Evolutionary conservation across 495 filamentous ascomycete genomes (phyloP), one percentile per base, ranked within the genome.

Genomic region (Neurospora tetraspora): DNA sequence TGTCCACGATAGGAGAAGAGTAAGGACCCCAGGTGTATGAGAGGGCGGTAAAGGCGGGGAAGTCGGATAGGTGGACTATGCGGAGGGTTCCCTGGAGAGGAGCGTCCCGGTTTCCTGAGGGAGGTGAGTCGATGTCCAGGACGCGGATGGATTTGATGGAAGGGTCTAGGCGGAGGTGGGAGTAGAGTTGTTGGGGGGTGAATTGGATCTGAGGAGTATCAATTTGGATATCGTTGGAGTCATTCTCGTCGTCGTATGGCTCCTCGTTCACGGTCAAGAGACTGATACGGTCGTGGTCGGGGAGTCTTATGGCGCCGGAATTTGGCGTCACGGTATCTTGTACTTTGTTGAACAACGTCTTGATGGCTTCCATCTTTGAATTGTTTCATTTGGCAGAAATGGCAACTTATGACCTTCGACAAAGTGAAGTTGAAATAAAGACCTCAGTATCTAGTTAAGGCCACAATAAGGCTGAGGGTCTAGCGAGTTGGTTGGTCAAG

Each of bases 1-100:
- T 61, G 53, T 61, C 23, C 20, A 61, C 53, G 6, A 14, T 11
- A 31, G 53, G 53, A 61, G 23, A 61, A 61, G 53, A 61, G 53
- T 61, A 61, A 31, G 53, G 27, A 31, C 75, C 73, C 75, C 75
- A 77, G 31, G 71, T 72, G 69, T 77, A 77, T 4, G 75, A 77
- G 69, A 75, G 69, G 43, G 75, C 75, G 16, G 74, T 74, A 59
- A 68, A 75, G 10, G 27, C 39, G 53, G 71, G 74, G 39, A 73
- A 68, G 20, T 75, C 71, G 20, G 70, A 47, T 16, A 75, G 73
- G 5, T 39, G 37, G 43, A 68, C 73, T 11, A 75, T 39, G 4
- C 31, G 43, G 18, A 73, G 68, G 36, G 59, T 42, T 14, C 59
- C 71, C 5, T 23, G 16, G 5, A 74, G 47, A 20, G 18, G 18